A percentile compares a stretch with the other conserved stretches of the same genome.
Conservation (phyloP, 2,329 filamentous ascomycete genomes). For the Fusarium odoratissimum region DNA sequence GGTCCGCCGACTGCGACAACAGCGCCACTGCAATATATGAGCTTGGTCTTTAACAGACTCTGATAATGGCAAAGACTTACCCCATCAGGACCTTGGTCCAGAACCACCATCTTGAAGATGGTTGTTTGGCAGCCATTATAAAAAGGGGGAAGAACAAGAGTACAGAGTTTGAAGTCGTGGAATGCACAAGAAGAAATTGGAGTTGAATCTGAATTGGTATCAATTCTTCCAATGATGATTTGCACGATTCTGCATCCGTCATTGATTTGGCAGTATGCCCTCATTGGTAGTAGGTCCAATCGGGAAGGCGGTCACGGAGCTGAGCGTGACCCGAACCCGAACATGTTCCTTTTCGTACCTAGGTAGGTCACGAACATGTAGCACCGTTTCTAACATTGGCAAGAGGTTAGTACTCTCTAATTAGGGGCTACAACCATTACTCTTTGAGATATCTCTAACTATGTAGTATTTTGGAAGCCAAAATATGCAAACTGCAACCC, state of each 20-base stretch:
- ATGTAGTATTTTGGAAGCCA: background rate
- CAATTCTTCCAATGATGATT: slow-evolving; percentile 45
- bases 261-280: slow-evolving; percentile 47
- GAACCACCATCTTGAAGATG: slow-evolving; percentile 63
- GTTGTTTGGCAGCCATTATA: slow-evolving; percentile 56
- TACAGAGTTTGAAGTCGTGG: background rate
- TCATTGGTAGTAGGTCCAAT: slow-evolving; percentile 10
- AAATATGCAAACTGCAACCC: background rate
- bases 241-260: slow-evolving; percentile 46
- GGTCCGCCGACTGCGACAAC: slow-evolving; percentile 85
- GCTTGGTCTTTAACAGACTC: slow-evolving; percentile 11
- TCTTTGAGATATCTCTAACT: background rate
- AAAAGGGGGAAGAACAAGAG: background rate
- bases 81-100: slow-evolving; percentile 77
- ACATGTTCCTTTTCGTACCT: background rate
- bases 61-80: slow-evolving; percentile 60
- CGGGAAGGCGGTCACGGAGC: slow-evolving; percentile 43
- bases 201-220: slow-evolving; percentile 1
- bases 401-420: background rate
- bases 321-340: slow-evolving; percentile 24
- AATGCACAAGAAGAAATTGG: slow-evolving; percentile 1
- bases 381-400: background rate
- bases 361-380: background rate
- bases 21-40: slow-evolving; percentile 67
- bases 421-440: background rate